Base-by-base conservation (phyloP, 495 filamentous ascomycete species). In the Penicillium chermesinum region DNA sequence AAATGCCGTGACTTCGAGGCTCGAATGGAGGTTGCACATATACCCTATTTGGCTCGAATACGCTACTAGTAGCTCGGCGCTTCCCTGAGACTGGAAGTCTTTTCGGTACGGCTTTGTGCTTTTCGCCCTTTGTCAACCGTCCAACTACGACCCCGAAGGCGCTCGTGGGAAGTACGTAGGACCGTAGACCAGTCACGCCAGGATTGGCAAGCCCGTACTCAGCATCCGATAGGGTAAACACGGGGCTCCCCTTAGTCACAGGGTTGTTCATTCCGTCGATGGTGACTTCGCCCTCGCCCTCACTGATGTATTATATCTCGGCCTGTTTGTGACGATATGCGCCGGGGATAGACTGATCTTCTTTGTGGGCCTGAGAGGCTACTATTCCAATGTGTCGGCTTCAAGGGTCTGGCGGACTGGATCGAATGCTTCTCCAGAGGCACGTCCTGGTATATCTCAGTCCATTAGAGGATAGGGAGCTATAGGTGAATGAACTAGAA, bases 351-450 rank as follows among this genome's bases (percentile, higher is more conserved):
- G n/a, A n/a, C n/a, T n/a, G n/a, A 36, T 60, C 50, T 2, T 67
- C 65, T 9, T 50, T 58, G 2, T 13, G 1, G 0, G 62, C 48
- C 0, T 59, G 61, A 27, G 57, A 68, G 20, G 54, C 33, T 1
- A 62, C 69, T 5, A 72, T 64, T 1, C 67, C 67, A 1, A 62
- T 67, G 20, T n/a, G n/a, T n/a, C n/a, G n/a, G n/a, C n/a, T n/a
- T n/a, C n/a, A n/a, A n/a, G n/a, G n/a, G n/a, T n/a, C n/a, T n/a
- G n/a, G n/a, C n/a, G n/a, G n/a, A n/a, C n/a, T n/a, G n/a, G n/a
- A n/a, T n/a, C n/a, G n/a, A n/a, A n/a, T n/a, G n/a, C n/a, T n/a
- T n/a, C n/a, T n/a, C n/a, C n/a, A n/a, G n/a, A n/a, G n/a, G n/a
- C n/a, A n/a, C n/a, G n/a, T n/a, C n/a, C n/a, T n/a, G n/a, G n/a